phyloP scores from a whole-genome alignment of 768 basidiomycete genomes.

The Leccinum rimulosum region DNA sequence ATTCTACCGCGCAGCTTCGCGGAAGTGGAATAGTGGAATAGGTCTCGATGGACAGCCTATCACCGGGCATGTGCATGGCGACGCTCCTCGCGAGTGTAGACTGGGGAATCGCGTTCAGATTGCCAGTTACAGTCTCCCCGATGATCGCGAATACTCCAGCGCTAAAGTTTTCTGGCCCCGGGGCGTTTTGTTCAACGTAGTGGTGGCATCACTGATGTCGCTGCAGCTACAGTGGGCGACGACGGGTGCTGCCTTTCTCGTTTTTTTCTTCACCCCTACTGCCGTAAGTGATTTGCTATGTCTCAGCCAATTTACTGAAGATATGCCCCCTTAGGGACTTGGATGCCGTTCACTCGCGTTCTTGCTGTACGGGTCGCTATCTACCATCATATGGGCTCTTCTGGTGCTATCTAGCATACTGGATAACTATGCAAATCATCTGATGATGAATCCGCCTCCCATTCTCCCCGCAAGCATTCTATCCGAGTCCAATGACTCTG shows the following conservation, averaged over 20 bases:
- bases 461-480: too few relatives aligned
- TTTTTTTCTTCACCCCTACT: constrained; percentile 29
- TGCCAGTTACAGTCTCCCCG: constrained; percentile 13
- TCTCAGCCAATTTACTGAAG: neutral
- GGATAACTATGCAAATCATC: neutral
- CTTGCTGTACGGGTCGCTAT: neutral
- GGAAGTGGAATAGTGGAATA: neutral
- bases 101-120: constrained; percentile 5
- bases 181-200: constrained; percentile 13
- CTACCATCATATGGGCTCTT: constrained; percentile 27
- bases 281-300: neutral
- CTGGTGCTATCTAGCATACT: constrained; percentile 26
- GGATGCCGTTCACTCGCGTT: constrained; percentile 29
- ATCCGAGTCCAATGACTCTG: neutral
- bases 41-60: neutral
- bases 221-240: constrained; percentile 29
- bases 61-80: neutral
- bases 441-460: neutral
- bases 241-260: constrained; percentile 25
- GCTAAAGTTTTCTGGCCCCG: constrained; percentile 16
- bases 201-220: neutral
- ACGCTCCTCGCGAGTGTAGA: constrained; percentile 5
- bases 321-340: constrained; percentile 10
- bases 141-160: neutral
- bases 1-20: constrained; percentile 7